Evolutionary conservation across 441 rosid species (phyloP), one percentile per base, ranked within the genome.

Genomic region (Populus trichocarpa): DNA sequence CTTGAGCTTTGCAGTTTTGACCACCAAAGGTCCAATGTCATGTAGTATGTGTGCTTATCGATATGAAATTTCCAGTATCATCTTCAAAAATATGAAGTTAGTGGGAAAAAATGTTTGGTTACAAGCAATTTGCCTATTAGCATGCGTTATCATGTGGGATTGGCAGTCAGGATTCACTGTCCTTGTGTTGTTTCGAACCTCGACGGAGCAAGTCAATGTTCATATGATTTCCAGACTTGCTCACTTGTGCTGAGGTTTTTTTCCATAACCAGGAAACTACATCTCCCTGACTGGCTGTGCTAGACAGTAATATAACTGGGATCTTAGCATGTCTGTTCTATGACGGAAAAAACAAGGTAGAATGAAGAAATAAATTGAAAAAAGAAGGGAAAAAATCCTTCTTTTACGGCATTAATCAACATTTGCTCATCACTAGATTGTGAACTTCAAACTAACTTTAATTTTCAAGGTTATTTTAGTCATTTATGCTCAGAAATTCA

Each of bases 151-250:
- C 16, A 53, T 20, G 30, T 42, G 50, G 10, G 36, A 71, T 26
- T 18, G 14, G 64, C 28, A 12, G 42, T 23, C 53, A 25, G 8
- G 63, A 42, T 25, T 71, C 33, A 71, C 74, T 50, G 59, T 16
- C 63, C 28, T 26, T 25, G 68, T 38, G 25, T 20, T 26, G 77
- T 23, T 59, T 9, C 2, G 9, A 16, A n/a, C 59, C n/a, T 25
- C 26, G 16, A 35, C 11, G 8, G 53, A 14, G 46, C 67, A 53
- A 69, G 53, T 76, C 25, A 57, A 46, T 67, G 65, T 46, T n/a
- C 25, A 8, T 23, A 53, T 50, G 20, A 78, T 73, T 26, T 57
- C 68, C 73, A 67, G 20, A 28, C 30, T 33, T 73, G 74, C 63
- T 22, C 42, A 1, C 18, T 32, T 70, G 20, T 23, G 70, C 70